A percentile compares a stretch with the other conserved stretches of the same genome.
Evolutionary conservation across 163 green algal genomes (phyloP).

Genomic region (Chlorella variabilis): DNA sequence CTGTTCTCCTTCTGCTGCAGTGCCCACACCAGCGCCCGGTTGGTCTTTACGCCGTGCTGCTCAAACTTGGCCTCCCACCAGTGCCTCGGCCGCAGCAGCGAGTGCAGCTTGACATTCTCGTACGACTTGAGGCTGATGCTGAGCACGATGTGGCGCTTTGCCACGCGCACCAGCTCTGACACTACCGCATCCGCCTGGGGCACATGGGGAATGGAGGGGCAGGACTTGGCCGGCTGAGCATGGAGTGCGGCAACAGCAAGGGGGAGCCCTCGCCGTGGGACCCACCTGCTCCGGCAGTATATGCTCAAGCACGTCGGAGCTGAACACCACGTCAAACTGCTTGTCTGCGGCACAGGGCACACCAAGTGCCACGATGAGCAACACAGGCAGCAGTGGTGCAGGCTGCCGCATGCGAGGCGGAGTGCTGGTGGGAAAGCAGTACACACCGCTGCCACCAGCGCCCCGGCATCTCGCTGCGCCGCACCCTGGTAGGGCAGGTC

Average conservation of each 20-base stretch:
- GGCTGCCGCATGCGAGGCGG: too few relatives aligned
- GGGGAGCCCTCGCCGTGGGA: too few relatives aligned
- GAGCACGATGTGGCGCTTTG: slow-evolving; percentile 11
- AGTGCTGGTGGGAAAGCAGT: neutral
- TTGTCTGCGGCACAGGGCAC: too few relatives aligned
- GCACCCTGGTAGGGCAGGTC: slow-evolving; percentile 33
- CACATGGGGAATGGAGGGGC: too few relatives aligned
- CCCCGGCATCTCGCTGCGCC: too few relatives aligned
- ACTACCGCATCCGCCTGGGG: slow-evolving; percentile 11
- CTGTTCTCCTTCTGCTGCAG: slow-evolving; percentile 26
- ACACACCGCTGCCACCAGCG: neutral
- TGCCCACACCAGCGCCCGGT: slow-evolving; percentile 18
- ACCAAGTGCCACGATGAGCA: too few relatives aligned
- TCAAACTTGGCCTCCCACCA: slow-evolving; percentile 27
- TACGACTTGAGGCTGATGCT: slow-evolving; percentile 26
- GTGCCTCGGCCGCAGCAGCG: slow-evolving; percentile 15
- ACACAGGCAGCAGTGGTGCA: too few relatives aligned
- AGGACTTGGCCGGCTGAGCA: too few relatives aligned
- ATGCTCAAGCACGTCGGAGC: slow-evolving; percentile 19
- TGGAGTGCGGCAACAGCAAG: too few relatives aligned
- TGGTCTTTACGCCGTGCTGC: neutral
- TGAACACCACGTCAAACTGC: slow-evolving; percentile 27
- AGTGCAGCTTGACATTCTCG: slow-evolving; percentile 14
- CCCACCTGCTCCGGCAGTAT: slow-evolving; percentile 17
- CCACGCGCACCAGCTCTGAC: slow-evolving; percentile 19